Evolutionary conservation across 768 basidiomycete species (phyloP).

Genomic region (Russula emetica): DNA sequence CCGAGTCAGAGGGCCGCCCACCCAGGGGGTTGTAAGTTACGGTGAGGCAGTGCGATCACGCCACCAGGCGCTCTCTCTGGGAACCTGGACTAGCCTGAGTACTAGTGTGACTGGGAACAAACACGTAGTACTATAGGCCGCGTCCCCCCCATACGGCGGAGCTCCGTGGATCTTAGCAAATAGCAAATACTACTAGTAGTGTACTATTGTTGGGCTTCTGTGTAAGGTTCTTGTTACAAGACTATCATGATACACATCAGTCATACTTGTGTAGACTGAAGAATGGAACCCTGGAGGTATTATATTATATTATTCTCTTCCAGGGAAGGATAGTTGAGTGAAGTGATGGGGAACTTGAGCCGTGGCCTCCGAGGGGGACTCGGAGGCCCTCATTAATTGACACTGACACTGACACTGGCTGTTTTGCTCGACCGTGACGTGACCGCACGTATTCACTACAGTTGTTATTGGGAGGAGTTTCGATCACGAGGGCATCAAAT

Average conservation of each 20-base stretch:
- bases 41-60: slow-evolving; percentile 10
- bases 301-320: not conserved
- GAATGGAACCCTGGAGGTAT: slow-evolving; percentile 11
- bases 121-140: too few species aligned
- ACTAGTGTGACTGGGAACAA: not conserved
- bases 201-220: slow-evolving; percentile 15
- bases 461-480: slow-evolving; percentile 10
- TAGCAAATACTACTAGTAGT: too few species aligned
- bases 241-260: too few species aligned
- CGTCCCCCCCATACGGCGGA: not conserved
- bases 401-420: not conserved
- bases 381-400: too few species aligned
- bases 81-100: too few species aligned
- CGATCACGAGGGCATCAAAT: not conserved
- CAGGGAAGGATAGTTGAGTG: not conserved
- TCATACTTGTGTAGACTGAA: slow-evolving; percentile 10
- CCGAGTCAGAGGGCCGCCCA: not conserved
- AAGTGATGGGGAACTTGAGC: not conserved
- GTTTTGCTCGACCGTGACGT: slow-evolving; percentile 1
- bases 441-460: not conserved
- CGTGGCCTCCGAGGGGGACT: slow-evolving; percentile 19
- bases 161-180: slow-evolving; percentile 21
- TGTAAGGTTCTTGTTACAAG: slow-evolving; percentile 1
- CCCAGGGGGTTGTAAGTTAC: not conserved
- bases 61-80: slow-evolving; percentile 4